Base-by-base conservation (phyloP, 179 eudicot genomes). In the Silene coronaria region DNA sequence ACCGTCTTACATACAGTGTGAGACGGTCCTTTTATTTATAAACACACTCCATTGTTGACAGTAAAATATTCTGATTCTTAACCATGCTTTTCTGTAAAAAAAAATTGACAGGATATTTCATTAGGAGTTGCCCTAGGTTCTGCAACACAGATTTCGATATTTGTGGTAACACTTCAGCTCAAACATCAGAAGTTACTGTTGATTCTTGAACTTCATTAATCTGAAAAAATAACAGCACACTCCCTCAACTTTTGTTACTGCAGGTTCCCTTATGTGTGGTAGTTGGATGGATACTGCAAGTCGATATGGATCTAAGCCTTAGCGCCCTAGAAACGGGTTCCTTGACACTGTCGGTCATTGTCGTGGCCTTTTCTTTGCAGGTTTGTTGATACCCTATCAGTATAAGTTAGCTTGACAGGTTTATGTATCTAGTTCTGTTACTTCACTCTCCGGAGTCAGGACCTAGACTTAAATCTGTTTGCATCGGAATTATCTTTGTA, bases 61-160 rank as follows among this genome's bases (percentile, higher is more conserved):
- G n/a, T 34, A 30, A 21, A 30, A 21, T 12, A 59, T 71, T 67
- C 16, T 59, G 21, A 24, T 21, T 23, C 19, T 68, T 69, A 51
- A 32, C 9, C 23, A 27, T 22, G 8, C 11, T 42, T 70, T 65
- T 59, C n/a, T 71, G 72, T 17, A 21, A 42, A 10, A 28, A 28
- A 42, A 42, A 10, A 0, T 42, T 58, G 38, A 78, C 87, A 89
- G 94, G 94, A 89, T 73, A 88, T 89, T 75, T 85, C 90, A 66
- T 75, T 89, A 65, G 90, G 91, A 30, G 90, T 89, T 61, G 86
- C 94, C 71, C 59, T 89, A 72, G 94, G 94, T 21, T 89, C 94
- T 76, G 91, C 91, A 61, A 75, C 94, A 72, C 94, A 89, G 53
- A 88, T 89, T 59, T 83, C 88, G n/a, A 81, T 88, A 81, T 89